Conservation (phyloP, 2,329 filamentous ascomycete species). For the Ceratocystis colombiana region DNA sequence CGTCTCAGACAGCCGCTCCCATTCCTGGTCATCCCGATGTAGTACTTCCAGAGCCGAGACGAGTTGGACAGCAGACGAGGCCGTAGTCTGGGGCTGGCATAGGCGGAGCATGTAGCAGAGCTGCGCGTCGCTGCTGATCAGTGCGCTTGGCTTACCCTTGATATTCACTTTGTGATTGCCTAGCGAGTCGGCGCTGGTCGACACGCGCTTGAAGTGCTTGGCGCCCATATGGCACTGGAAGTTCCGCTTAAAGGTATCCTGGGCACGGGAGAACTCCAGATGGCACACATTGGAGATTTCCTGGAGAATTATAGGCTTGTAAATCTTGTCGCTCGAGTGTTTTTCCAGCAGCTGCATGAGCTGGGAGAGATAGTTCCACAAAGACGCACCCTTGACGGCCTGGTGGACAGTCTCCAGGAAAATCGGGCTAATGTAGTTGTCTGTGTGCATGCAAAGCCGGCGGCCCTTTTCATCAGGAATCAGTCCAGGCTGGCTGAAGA, state of each 20-base stretch:
- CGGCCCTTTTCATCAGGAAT: slow-evolving; percentile 39
- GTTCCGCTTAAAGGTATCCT: slow-evolving; percentile 36
- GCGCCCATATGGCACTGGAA: slow-evolving; percentile 33
- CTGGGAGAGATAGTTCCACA: slow-evolving; percentile 36
- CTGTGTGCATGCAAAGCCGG: slow-evolving; percentile 32
- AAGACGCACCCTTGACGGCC: slow-evolving; percentile 32
- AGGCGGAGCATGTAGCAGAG: slow-evolving; percentile 38
- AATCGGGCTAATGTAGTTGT: slow-evolving; percentile 36
- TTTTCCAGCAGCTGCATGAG: slow-evolving; percentile 33
- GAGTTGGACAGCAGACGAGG: slow-evolving; percentile 39
- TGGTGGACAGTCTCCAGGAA: slow-evolving; percentile 37
- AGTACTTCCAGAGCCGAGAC: slow-evolving; percentile 36
- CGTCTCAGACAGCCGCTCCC: slow-evolving; percentile 31
- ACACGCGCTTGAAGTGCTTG: slow-evolving; percentile 38
- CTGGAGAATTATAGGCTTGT: slow-evolving; percentile 35
- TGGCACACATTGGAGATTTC: slow-evolving; percentile 39
- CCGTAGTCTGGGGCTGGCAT: slow-evolving; percentile 34
- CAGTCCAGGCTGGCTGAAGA: slow-evolving; percentile 37
- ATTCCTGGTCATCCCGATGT: slow-evolving; percentile 32
- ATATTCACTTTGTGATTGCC: slow-evolving; percentile 34
- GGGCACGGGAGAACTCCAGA: slow-evolving; percentile 36
- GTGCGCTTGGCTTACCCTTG: slow-evolving; percentile 36
- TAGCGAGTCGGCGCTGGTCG: slow-evolving; percentile 32
- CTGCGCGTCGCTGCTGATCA: slow-evolving; percentile 35
- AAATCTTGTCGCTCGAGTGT: slow-evolving; percentile 30